phyloP scores from a whole-genome alignment of 208 protist species.

The Polymyxa betae region DNA sequence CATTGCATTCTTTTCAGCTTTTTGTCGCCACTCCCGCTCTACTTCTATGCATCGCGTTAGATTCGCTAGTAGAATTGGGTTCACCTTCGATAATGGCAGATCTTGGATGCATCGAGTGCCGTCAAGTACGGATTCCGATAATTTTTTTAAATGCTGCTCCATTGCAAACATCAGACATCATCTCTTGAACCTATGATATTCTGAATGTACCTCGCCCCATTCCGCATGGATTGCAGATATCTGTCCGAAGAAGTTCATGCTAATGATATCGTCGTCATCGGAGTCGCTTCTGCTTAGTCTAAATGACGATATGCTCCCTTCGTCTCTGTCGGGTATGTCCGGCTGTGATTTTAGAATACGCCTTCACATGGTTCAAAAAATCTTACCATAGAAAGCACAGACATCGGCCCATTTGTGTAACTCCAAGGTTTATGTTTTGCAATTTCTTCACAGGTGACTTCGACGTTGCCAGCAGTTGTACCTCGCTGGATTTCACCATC shows the following conservation, averaged over 20 bases:
- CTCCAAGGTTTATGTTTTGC: too few relatives aligned
- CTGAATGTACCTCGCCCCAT: neutral
- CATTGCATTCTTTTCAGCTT: constrained; percentile 10
- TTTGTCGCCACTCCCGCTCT: neutral
- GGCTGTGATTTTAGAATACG: neutral
- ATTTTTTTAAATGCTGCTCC: neutral
- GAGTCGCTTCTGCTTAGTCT: neutral
- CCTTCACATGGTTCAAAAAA: neutral
- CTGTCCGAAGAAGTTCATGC: neutral
- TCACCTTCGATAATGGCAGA: neutral
- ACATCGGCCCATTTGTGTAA: neutral
- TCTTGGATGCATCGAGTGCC: neutral
- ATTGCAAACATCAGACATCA: constrained; percentile 1
- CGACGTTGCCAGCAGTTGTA: too few relatives aligned
- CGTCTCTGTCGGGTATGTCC: neutral
- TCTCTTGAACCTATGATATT: neutral
- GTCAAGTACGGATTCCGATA: neutral
- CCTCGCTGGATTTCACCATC: too few relatives aligned
- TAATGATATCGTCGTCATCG: neutral
- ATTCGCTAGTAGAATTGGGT: neutral
- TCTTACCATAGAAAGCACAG: neutral
- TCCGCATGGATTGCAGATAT: neutral
- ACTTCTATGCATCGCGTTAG: constrained; percentile 20
- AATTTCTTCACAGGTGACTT: too few relatives aligned
- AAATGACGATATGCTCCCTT: neutral